Base-by-base conservation (phyloP, 768 basidiomycete species). In the Leccinum barrowsii region DNA sequence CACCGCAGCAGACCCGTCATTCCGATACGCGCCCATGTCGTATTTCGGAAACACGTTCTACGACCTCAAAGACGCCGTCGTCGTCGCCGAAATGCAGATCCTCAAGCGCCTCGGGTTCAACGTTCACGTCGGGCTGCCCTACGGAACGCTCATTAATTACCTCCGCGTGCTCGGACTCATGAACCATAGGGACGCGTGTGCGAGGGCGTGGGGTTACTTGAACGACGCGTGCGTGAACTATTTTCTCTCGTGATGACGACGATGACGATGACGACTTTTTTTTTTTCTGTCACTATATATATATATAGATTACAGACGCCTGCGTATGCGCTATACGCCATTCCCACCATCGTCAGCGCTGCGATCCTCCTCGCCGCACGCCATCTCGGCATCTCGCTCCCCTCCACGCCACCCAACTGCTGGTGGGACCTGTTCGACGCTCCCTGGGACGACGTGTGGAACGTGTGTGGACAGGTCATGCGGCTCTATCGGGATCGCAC, bases 401-500 rank as follows among this genome's bases (percentile, higher is more conserved):
- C 94, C 0, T 85, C 85, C 2, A 75, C 77, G 10, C 79, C 86
- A 11, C 84, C 89, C 0, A 79, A 86, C 55, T 83, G 85, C 57
- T 99, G 97, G 97, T 96, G 91, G 89, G 85, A 90, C 47, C 78
- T 98, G 6, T 99, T 99, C 67, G 97, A 98, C 68, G 90, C 92
- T 0, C 78, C 85, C 0, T 91, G 86, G 85, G 92, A 94, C 55
- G 95, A 97, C 65, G 79, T 97, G 26, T 89, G 89, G 86, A 85
- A 79, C 63, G 85, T 94, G 7, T 87, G 87, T 59, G 93, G 92
- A n/a, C 80, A 82, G 65, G 82, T 96, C 52, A 90, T 92, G 89
- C 80, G 87, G 42, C 75, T 98, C 4, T 98, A 90, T 70, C 79
- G 85, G 4, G 69, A 77, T 50, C 78, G 86, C 52, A 77, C 72